These are phyloP conservation scores for Myxozyma kluyveri DNA, from an alignment of 805 yeast genomes.

Conservation along the genomic window DNA sequence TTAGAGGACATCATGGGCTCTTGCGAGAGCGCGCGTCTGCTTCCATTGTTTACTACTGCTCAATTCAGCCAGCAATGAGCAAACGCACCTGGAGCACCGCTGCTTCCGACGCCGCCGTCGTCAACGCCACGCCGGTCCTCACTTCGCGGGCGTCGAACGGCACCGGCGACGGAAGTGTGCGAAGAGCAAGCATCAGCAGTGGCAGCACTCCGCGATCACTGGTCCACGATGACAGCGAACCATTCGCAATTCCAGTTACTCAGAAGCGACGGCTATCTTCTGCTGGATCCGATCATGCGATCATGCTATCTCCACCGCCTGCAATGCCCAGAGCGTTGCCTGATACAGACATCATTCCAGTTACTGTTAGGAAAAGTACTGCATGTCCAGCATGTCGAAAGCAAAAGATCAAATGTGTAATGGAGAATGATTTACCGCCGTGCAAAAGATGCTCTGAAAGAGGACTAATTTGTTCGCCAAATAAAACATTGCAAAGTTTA, in stretches of 20 bases:
- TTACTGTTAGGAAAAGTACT: conserved; percentile 16
- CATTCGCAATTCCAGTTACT: background rate
- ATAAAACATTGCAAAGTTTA: conserved; percentile 13
- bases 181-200: conserved; percentile 4
- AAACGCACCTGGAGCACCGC: conserved; percentile 17
- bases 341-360: conserved; percentile 3
- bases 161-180: conserved; percentile 1
- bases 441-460: conserved; percentile 22
- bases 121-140: conserved; percentile 1
- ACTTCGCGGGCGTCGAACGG: background rate
- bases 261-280: background rate
- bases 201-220: conserved; percentile 5
- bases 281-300: background rate
- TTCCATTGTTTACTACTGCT: no score
- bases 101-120: background rate
- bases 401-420: conserved; percentile 25
- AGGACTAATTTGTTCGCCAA: conserved; percentile 20
- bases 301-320: background rate
- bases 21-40: no score
- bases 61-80: no score
- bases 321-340: background rate
- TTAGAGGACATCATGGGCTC: no score
- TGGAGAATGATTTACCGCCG: conserved; percentile 24
- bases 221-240: no score
- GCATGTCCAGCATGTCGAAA: conserved; percentile 27